Evolutionary conservation across 208 protist species (phyloP), one percentile per base, ranked within the genome.

Genomic region (Kentomonas sorsogonicus): DNA sequence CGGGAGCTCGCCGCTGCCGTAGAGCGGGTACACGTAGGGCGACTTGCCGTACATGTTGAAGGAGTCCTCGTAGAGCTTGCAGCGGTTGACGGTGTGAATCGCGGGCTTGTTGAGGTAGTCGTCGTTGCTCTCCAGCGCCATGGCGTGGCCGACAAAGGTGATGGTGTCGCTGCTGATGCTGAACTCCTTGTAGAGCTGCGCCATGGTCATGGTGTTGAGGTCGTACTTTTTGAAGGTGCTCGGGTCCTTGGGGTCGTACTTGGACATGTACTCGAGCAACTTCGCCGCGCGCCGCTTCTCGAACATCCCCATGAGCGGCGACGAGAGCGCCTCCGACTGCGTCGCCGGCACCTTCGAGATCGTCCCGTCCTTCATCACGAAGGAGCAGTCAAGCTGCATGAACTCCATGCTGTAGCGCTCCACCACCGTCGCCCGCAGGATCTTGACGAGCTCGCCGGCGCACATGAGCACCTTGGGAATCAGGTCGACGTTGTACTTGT

Each of bases 401-500:
- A 99, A 99, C 83, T 99, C 97, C 51, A 99, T 95, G 77, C 73
- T 91, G 67, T 99, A 99, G 39, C 96, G 79, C 16, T 97, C 95
- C 47, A 99, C 96, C 20, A 99, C 91, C 15, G 98, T 99, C 47
- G 96, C 72, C 29, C 97, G 84, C 3, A 99, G 86, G 41, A 99
- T 98, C 63, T 98, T 98, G 6, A 99, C 96, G 0, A 99, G 74
- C 61, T 88, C 80, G 64, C 97, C 97, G 27, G 82, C 89, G 40
- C 96, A 93, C 89, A 99, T 98, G 58, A 99, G 93, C 63, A 99
- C 99, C 69, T 99, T 99, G 25, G 98, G 98, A 41, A 99, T 97
- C 34, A 99, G 76, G 79, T 99, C 99, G 16, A 99, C 85, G 64
- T 97, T 99, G 82, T 98, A 99, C 25, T 99, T 90, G 63, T 98